Conservation (phyloP, 768 basidiomycete genomes). For the Ephemerocybe angulata region DNA sequence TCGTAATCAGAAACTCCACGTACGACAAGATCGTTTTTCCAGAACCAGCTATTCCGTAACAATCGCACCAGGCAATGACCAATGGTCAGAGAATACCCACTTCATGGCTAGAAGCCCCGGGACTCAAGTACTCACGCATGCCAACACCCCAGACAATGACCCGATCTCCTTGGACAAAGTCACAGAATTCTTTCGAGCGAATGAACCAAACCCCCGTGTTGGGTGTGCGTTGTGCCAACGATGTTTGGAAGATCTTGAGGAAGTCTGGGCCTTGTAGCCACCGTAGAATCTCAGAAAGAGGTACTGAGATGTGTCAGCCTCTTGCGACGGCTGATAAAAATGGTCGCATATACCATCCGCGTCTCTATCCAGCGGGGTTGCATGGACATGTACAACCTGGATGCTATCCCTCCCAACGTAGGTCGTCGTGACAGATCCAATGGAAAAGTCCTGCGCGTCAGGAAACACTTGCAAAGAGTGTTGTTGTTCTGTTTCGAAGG, state of each 20-base stretch:
- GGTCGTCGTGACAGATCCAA: no score
- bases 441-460: no score
- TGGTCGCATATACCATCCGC: no score
- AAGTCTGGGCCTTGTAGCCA: neutral
- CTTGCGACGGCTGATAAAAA: no score
- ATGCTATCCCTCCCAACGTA: no score
- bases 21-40: constrained; percentile 6
- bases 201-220: neutral
- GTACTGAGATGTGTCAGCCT: no score
- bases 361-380: no score
- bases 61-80: neutral
- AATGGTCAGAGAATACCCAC: neutral
- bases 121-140: constrained; percentile 7
- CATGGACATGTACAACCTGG: no score
- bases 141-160: constrained; percentile 1
- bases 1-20: neutral
- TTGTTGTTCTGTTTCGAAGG: no score
- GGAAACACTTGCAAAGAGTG: no score
- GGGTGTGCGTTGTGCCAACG: neutral
- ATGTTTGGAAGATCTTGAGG: neutral
- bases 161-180: neutral
- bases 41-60: neutral
- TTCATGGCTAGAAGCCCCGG: no score
- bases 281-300: neutral
- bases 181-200: neutral